Evolutionary conservation across 495 filamentous ascomycete genomes (phyloP).

Genomic region (Thermochaetoides thermophila): DNA sequence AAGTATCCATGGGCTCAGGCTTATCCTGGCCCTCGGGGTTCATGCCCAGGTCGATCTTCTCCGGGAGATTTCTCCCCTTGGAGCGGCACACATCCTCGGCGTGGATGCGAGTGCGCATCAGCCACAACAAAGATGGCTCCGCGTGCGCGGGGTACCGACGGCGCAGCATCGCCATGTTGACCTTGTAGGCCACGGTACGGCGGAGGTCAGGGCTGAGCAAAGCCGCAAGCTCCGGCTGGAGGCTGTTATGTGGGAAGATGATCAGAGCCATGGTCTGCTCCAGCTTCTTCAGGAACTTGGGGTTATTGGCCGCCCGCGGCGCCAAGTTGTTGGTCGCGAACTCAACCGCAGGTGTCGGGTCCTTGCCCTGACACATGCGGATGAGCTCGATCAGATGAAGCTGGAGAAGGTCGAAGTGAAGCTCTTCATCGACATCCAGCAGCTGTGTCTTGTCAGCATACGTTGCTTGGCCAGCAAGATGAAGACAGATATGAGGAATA

Average conservation of each 20-base stretch:
- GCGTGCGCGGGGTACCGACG: conserved; percentile 53
- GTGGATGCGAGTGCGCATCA: conserved; percentile 74
- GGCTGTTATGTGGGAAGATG: conserved; percentile 59
- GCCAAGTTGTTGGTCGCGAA: conserved; percentile 82
- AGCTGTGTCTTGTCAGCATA: conserved; percentile 42
- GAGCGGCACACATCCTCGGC: conserved; percentile 66
- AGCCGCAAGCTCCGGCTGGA: conserved; percentile 58
- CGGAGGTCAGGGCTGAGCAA: conserved; percentile 73
- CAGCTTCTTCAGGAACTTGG: conserved; percentile 69
- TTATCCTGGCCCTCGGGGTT: conserved; percentile 23
- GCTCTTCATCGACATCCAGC: conserved; percentile 63
- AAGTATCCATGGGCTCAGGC: too few species aligned
- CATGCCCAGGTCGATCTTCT: conserved; percentile 57
- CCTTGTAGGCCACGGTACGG: conserved; percentile 59
- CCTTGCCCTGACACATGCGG: conserved; percentile 54
- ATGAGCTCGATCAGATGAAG: conserved; percentile 92
- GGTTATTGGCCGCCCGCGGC: conserved; percentile 70
- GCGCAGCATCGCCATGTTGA: conserved; percentile 75
- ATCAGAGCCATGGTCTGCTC: conserved; percentile 87
- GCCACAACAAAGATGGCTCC: conserved; percentile 63
- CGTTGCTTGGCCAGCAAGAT: neutral
- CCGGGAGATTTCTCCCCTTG: conserved; percentile 59
- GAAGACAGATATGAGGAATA: neutral
- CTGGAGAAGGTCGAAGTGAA: conserved; percentile 84
- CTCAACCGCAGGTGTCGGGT: conserved; percentile 67